Percentiles rank a stretch among this genome's conserved stretches.
Conservation (phyloP, 441 rosid species). For the Jatropha multifida region DNA sequence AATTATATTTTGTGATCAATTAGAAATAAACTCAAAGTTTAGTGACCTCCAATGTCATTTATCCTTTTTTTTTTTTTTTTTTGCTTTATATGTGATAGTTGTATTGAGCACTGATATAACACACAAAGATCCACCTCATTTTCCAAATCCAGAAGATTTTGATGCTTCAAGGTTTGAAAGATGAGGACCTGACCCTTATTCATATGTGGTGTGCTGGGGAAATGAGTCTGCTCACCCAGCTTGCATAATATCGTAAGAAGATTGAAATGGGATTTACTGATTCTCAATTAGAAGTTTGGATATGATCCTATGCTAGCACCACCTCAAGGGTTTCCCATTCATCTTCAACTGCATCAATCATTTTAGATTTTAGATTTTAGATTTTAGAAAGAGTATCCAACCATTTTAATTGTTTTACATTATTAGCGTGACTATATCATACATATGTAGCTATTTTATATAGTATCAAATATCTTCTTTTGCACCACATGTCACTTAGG, state of each 20-base stretch:
- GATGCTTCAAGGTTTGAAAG: slow-evolving; percentile 9
- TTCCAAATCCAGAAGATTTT: slow-evolving; percentile 3
- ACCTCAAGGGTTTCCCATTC: slow-evolving; percentile 3
- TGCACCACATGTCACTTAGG: too few species aligned
- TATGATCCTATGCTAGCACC: not conserved
- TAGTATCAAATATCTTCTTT: too few species aligned
- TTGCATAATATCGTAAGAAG: slow-evolving; percentile 8
- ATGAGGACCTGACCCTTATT: not conserved
- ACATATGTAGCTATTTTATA: too few species aligned
- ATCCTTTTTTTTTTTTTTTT: not conserved
- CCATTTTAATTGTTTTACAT: too few species aligned
- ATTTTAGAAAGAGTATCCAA: too few species aligned
- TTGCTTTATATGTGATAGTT: slow-evolving; percentile 7
- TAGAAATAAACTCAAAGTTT: too few species aligned
- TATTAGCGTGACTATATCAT: too few species aligned
- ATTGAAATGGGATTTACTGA: slow-evolving; percentile 9
- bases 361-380: too few species aligned
- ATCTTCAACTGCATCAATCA: not conserved
- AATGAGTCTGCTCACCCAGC: not conserved
- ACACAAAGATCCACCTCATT: not conserved
- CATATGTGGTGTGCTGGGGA: not conserved
- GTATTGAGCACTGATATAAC: not conserved
- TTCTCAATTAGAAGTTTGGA: not conserved
- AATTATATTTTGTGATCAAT: too few species aligned
- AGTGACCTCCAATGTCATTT: too few species aligned